Conservation (phyloP, 2,329 filamentous ascomycete genomes). For the Raffaelea deltoideospora region DNA sequence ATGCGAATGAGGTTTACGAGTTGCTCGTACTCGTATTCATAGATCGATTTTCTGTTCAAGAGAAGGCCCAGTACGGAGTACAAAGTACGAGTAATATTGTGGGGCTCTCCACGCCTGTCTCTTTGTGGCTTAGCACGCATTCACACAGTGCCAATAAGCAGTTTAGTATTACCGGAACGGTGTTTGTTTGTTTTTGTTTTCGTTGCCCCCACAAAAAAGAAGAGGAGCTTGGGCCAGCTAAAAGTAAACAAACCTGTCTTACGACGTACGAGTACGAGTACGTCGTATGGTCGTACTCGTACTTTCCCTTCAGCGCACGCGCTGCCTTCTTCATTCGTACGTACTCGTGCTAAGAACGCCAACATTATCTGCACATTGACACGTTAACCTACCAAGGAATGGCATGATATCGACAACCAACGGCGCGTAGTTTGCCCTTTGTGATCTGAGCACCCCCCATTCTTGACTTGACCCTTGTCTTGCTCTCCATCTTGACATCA, state of each 20-base stretch:
- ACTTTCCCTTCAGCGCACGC: not conserved
- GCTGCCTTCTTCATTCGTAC: not conserved
- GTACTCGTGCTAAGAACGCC: not conserved
- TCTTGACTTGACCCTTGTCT: slow-evolving; percentile 1
- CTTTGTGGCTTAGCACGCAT: no score
- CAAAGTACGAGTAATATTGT: no score
- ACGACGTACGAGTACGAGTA: no score
- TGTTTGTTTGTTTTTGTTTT: slow-evolving; percentile 1
- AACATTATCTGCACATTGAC: not conserved
- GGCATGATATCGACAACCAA: not conserved
- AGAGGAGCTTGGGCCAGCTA: slow-evolving; percentile 9
- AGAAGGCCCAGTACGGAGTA: no score
- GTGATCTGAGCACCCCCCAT: not conserved
- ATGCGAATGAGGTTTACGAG: no score
- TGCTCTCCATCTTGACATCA: slow-evolving; percentile 3
- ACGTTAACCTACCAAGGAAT: not conserved
- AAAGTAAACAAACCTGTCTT: slow-evolving; percentile 12
- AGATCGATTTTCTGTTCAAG: no score
- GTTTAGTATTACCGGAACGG: no score
- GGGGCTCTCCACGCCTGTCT: no score
- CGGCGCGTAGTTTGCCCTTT: not conserved
- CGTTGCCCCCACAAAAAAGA: not conserved
- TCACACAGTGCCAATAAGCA: no score
- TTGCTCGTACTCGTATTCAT: no score
- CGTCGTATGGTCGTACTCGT: not conserved